phyloP scores from a whole-genome alignment of 2,329 filamentous ascomycete species.

The Tolypocladium paradoxum region DNA sequence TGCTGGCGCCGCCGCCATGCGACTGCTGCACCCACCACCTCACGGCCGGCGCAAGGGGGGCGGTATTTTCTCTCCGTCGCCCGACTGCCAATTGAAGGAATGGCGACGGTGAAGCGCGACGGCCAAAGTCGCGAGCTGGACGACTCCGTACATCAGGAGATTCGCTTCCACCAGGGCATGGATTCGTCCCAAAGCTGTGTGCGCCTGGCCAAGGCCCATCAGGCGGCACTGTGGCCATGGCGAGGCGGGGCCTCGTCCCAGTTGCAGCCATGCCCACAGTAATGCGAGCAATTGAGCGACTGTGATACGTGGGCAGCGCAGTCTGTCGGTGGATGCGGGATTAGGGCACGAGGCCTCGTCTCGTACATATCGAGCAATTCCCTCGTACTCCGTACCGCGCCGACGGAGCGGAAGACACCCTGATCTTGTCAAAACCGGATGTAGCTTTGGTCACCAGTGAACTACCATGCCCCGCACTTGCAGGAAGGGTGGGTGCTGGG shows the following conservation, averaged over 20 bases:
- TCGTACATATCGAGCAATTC: neutral
- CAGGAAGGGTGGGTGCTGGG: constrained; percentile 1
- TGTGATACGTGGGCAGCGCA: neutral
- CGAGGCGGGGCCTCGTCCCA: neutral
- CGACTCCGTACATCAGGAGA: neutral
- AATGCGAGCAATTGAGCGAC: neutral
- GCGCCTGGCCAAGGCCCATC: neutral
- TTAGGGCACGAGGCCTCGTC: neutral
- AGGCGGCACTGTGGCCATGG: neutral
- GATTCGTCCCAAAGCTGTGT: neutral
- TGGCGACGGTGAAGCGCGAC: neutral
- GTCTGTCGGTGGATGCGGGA: neutral
- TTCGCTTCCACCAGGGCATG: neutral
- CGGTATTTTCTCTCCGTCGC: neutral
- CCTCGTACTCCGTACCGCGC: neutral
- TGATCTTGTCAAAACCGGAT: neutral
- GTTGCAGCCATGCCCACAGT: neutral
- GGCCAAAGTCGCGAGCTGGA: neutral
- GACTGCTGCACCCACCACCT: neutral
- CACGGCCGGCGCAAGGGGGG: neutral
- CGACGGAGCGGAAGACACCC: neutral
- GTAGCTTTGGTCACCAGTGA: neutral
- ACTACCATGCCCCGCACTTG: constrained; percentile 3
- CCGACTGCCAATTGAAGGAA: neutral
- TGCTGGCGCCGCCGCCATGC: neutral